Conservation (phyloP, 495 filamentous ascomycete genomes). For the Cudoniella acicularis region DNA sequence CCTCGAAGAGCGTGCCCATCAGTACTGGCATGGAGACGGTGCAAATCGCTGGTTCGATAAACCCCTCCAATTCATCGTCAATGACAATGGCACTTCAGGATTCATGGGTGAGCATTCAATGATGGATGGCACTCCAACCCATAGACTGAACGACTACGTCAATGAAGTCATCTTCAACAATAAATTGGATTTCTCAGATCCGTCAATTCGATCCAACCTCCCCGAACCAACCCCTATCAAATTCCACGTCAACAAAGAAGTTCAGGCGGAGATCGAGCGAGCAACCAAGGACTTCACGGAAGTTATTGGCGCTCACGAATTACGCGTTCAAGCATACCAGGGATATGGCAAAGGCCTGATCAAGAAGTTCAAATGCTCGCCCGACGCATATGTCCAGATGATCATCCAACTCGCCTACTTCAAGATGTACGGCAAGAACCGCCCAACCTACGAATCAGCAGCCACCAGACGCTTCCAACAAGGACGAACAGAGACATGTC, state of each 20-base stretch:
- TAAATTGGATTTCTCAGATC: conserved; percentile 80
- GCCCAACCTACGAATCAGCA: conserved; percentile 97
- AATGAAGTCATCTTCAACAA: conserved; percentile 87
- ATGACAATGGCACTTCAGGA: conserved; percentile 95
- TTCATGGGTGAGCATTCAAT: conserved; percentile 99
- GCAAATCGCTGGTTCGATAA: conserved; percentile 98
- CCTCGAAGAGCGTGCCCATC: conserved; percentile 88
- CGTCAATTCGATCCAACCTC: conserved; percentile 73
- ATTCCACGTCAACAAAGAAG: conserved; percentile 70
- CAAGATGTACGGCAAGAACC: conserved; percentile 98
- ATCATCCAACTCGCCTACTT: conserved; percentile 97
- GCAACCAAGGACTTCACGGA: conserved; percentile 72
- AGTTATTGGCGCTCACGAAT: conserved; percentile 82
- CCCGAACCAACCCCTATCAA: conserved; percentile 73
- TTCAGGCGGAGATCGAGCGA: conserved; percentile 68
- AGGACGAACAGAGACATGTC: conserved; percentile 95
- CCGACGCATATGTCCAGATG: conserved; percentile 98
- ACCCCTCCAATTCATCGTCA: conserved; percentile 95
- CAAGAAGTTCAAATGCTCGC: conserved; percentile 99
- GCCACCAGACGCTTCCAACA: conserved; percentile 91
- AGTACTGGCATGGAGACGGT: conserved; percentile 98
- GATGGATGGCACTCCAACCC: conserved; percentile 99
- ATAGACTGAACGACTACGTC: conserved; percentile 91
- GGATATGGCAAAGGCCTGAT: conserved; percentile 98
- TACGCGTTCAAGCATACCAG: conserved; percentile 90